phyloP scores from a whole-genome alignment of 164 flowering plant genomes.

The Sedum album region DNA sequence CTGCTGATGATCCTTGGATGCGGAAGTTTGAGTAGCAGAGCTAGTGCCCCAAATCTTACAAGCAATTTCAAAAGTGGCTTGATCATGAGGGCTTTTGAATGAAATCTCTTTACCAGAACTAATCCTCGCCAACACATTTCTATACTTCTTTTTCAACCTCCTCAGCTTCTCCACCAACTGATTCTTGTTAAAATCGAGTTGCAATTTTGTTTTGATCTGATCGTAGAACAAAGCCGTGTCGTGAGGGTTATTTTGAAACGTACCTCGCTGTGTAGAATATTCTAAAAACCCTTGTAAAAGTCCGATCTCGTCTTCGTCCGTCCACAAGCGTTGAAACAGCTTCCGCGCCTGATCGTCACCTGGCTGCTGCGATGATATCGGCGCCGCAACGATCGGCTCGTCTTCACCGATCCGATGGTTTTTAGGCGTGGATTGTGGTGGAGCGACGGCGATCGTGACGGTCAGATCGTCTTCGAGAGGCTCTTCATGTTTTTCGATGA shows the following conservation, averaged over 20 bases:
- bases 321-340: too few relatives aligned
- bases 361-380: background rate
- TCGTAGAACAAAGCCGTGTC: constrained; percentile 84
- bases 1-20: too few relatives aligned
- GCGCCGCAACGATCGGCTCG: background rate
- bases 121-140: constrained; percentile 51
- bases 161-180: too few relatives aligned
- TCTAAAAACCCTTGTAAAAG: constrained; percentile 78
- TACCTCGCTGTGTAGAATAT: too few relatives aligned
- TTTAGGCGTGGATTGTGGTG: background rate
- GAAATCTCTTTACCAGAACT: too few relatives aligned
- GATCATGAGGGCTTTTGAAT: constrained; percentile 89
- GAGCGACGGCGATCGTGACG: too few relatives aligned
- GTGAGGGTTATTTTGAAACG: constrained; percentile 43
- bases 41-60: constrained; percentile 61
- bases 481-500: too few relatives aligned
- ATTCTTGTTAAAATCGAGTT: too few relatives aligned
- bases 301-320: constrained; percentile 94
- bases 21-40: background rate
- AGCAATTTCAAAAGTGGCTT: constrained; percentile 84
- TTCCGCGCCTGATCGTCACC: constrained; percentile 43
- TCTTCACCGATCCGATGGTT: too few relatives aligned
- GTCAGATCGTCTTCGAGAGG: too few relatives aligned
- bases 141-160: too few relatives aligned
- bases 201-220: constrained; percentile 73